phyloP scores from a whole-genome alignment of 805 yeast genomes.

The Brettanomyces bruxellensis region DNA sequence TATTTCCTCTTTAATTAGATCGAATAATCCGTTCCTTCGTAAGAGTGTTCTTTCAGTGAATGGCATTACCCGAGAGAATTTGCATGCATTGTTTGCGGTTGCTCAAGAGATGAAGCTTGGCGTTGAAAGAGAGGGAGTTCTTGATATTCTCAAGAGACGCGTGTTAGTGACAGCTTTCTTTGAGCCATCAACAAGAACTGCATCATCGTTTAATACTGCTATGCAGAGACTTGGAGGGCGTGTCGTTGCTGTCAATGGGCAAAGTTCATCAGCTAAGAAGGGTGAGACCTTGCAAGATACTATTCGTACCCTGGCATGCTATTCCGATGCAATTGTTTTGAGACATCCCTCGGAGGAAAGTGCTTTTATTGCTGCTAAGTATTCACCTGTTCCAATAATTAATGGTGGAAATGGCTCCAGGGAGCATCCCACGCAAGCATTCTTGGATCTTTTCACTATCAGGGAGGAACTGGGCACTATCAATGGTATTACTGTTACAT shows the following conservation, averaged over 20 bases:
- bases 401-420: constrained; percentile 97
- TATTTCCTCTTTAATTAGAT: constrained; percentile 64
- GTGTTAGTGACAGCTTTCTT: constrained; percentile 91
- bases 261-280: constrained; percentile 90
- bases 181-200: constrained; percentile 97
- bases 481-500: constrained; percentile 94
- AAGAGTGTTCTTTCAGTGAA: constrained; percentile 82
- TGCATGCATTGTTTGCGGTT: constrained; percentile 88
- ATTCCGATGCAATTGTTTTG: constrained; percentile 92
- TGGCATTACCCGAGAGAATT: constrained; percentile 77
- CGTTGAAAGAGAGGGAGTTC: constrained; percentile 92
- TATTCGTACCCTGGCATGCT: constrained; percentile 86
- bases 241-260: constrained; percentile 79
- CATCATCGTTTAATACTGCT: constrained; percentile 96
- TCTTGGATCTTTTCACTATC: constrained; percentile 92
- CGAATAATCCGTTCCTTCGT: constrained; percentile 84
- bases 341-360: constrained; percentile 94
- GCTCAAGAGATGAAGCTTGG: constrained; percentile 97
- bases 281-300: constrained; percentile 98
- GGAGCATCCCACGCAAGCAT: constrained; percentile 99
- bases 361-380: constrained; percentile 91
- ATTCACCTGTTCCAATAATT: constrained; percentile 92
- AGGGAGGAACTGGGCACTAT: constrained; percentile 99
- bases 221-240: constrained; percentile 99
- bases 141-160: constrained; percentile 85